These are phyloP conservation scores for Dentipellis sp. DNA, from an alignment of 768 basidiomycete genomes.

Conservation along the genomic window DNA sequence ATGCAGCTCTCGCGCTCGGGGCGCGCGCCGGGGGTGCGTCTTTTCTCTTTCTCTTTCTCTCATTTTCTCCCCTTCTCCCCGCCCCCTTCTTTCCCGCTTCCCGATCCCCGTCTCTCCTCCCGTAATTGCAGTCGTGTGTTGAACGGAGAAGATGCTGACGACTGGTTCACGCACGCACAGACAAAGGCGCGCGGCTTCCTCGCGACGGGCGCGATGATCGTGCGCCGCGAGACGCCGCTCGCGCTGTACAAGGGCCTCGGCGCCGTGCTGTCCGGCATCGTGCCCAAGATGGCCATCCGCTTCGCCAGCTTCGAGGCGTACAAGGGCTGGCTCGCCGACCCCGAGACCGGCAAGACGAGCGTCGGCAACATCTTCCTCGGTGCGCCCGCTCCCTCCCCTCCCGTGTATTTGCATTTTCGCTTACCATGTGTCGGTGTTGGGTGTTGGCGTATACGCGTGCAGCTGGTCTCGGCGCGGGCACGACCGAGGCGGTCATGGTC, in stretches of 20 bases:
- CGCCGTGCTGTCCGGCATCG: conserved; percentile 92
- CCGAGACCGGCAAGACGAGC: conserved; percentile 68
- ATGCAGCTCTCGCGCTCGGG: conserved; percentile 94
- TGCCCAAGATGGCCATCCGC: conserved; percentile 98
- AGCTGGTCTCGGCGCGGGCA: conserved; percentile 94
- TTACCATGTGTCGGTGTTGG: too few relatives aligned
- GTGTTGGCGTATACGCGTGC: conserved; percentile 3
- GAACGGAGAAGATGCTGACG: too few relatives aligned
- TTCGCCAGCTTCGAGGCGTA: conserved; percentile 98
- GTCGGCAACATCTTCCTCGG: conserved; percentile 82
- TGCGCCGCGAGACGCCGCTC: conserved; percentile 84
- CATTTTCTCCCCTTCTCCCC: not conserved
- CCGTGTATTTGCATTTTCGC: not conserved
- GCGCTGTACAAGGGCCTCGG: conserved; percentile 98
- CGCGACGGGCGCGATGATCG: conserved; percentile 83
- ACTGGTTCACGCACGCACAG: conserved; percentile 30
- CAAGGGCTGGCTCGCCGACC: conserved; percentile 72
- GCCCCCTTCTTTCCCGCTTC: too few relatives aligned
- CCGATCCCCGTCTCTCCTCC: too few relatives aligned
- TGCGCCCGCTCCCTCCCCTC: conserved; percentile 24
- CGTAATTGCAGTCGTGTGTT: too few relatives aligned
- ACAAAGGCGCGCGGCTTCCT: conserved; percentile 88
- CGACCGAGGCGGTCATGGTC: conserved; percentile 89
- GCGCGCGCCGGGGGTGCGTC: conserved; percentile 70
- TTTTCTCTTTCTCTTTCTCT: too few relatives aligned